These are phyloP conservation scores for Ganoderma meredithae DNA, from an alignment of 1,284 basidiomycete genomes.

Conservation along the genomic window DNA sequence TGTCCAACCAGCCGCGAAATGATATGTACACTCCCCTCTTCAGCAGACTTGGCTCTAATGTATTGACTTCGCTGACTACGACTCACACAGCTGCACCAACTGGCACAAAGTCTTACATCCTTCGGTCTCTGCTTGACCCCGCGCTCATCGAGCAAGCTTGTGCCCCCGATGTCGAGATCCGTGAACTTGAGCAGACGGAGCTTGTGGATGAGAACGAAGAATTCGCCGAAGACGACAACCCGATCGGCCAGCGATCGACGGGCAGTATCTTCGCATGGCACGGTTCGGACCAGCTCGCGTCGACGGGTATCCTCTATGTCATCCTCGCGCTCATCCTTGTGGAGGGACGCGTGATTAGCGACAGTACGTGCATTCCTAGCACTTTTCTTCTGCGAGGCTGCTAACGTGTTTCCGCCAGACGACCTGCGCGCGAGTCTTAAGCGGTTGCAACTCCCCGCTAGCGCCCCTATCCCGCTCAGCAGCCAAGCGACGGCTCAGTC, in stretches of 20 bases:
- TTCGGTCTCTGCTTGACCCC: conserved; percentile 56
- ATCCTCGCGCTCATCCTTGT: conserved; percentile 77
- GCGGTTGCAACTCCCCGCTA: conserved; percentile 60
- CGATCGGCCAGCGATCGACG: conserved; percentile 48
- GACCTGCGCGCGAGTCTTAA: conserved; percentile 70
- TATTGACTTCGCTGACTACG: background rate
- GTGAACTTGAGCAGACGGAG: conserved; percentile 62
- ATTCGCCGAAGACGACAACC: conserved; percentile 49
- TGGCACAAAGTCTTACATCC: conserved; percentile 76
- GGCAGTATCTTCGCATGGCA: conserved; percentile 79
- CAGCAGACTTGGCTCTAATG: background rate
- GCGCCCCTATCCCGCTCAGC: conserved; percentile 53
- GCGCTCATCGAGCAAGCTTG: conserved; percentile 65
- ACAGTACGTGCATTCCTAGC: conserved; percentile 55
- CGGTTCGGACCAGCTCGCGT: conserved; percentile 64
- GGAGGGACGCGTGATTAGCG: conserved; percentile 68
- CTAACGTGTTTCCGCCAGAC: conserved; percentile 39
- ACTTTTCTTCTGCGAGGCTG: background rate
- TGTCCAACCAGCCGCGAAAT: too few species aligned
- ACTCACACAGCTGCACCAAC: conserved; percentile 52
- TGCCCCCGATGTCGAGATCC: conserved; percentile 59
- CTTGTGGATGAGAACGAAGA: conserved; percentile 57
- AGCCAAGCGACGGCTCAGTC: conserved; percentile 53
- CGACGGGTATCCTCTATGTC: conserved; percentile 71
- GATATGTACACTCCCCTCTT: too few species aligned